Evolutionary conservation across 352 stramenopile species (phyloP), one percentile per base, ranked within the genome.

Genomic region (Globisporangium sylvaticum): DNA sequence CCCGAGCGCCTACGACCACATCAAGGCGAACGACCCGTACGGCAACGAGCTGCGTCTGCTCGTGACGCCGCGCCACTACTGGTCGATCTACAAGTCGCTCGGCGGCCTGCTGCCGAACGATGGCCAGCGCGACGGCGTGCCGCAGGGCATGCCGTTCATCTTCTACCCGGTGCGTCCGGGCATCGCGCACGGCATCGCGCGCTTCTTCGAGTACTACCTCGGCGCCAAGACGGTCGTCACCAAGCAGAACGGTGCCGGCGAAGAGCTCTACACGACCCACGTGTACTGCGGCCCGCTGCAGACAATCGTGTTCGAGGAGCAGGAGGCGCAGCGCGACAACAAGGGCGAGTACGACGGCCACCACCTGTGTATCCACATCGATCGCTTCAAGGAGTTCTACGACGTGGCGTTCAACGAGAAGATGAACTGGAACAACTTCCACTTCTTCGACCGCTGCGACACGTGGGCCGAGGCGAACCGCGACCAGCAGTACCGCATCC

Each of bases 321-420:
- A 76, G 24, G 75, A 85, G 66, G 73, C 76, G n/a, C 58, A 83
- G 67, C 73, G 67, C 29, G 74, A 82, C 61, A 83, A 53, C 69
- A 86, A 79, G 72, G 80, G 80, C 46, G 80, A 87, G 68, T 91
- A 91, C 67, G 83, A 91, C 66, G 83, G 83, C 39, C 81, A 91
- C 71, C 83, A 91, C 71, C 67, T 91, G 64, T 91, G 83, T 70
- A 86, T 91, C 66, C 80, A 91, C 69, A 89, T 91, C 31, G 74
- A 87, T 59, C 76, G 80, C 39, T 91, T 91, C 64, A 78, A 91
- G 62, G 76, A 85, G 64, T 79, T 69, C 54, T 89, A 88, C 73
- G 72, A 89, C 68, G 70, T 81, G 53, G 80, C 80, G 4, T 71
- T 60, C 69, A 83, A 83, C 60, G 80, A 89, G 22, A 68, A 74